Evolutionary conservation across 805 yeast genomes (phyloP), one percentile per base, ranked within the genome.

Genomic region (Wickerhamomyces ciferrii): DNA sequence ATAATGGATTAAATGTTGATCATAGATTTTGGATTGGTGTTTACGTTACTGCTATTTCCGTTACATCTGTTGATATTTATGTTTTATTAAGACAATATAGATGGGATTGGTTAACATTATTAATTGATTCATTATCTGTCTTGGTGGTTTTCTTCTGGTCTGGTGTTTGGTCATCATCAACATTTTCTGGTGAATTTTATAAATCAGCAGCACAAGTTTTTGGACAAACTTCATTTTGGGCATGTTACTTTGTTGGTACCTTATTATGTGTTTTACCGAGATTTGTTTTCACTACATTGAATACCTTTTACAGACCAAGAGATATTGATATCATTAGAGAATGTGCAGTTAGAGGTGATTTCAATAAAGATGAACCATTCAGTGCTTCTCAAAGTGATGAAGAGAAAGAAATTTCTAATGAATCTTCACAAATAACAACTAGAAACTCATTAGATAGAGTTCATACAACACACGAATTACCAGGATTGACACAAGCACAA

Each of bases 41-140:
- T 1, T 67, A 76, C 43, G 87, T 81, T 39, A 78, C 85, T 5
- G 70, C 79, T 32, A 82, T 84, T 53, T 73, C 90, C 3, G 84
- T 80, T 43, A 69, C 81, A 18, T 63, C 90, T 3, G 82, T 87
- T 66, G 83, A 86, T 56, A 49, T 76, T 3, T 84, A 84, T 60
- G 74, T 85, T 40, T 58, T 84, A 49, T 59, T 83, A 52, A 87
- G 83, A 56, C 91, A 83, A 61, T 77, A 76, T 58, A 74, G 91
- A 61, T 86, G 95, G 95, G 95, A 86, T 65, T 85, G 88, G 87
- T 67, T 83, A 42, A 75, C 87, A 2, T 57, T 72, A 17, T 59
- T 83, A 48, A 74, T 83, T 49, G 76, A 78, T 44, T 65, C 70
- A 2, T 53, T 86, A 21, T 84, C 91, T 2, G 73, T 81, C 41